Percentiles rank a stretch among this genome's conserved stretches.
These are phyloP conservation scores for Leptosphaerulina australis DNA, from an alignment of 2,329 filamentous ascomycete genomes.

Conservation along the genomic window DNA sequence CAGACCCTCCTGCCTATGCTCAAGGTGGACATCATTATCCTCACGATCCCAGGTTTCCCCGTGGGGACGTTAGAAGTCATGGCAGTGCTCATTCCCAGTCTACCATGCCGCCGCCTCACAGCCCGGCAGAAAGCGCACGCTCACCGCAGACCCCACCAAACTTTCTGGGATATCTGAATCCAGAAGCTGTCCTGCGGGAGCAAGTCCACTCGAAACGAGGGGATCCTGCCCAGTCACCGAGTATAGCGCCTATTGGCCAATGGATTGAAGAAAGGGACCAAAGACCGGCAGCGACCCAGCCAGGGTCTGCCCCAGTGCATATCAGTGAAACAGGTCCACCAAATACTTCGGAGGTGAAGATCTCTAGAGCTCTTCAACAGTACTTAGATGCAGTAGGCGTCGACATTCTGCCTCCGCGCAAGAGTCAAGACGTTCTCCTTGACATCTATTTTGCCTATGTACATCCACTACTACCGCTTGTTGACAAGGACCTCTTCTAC, in stretches of 20 bases:
- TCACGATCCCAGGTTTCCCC: slow-evolving; percentile 33
- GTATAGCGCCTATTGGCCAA: slow-evolving; percentile 41
- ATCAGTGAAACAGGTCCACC: slow-evolving; percentile 41
- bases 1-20: slow-evolving; percentile 36
- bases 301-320: slow-evolving; percentile 31
- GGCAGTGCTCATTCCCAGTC: slow-evolving; percentile 30
- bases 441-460: slow-evolving; percentile 55
- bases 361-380: slow-evolving; percentile 42
- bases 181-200: slow-evolving; percentile 55
- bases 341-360: slow-evolving; percentile 39
- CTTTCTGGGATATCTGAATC: slow-evolving; percentile 56
- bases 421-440: slow-evolving; percentile 48
- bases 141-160: slow-evolving; percentile 46
- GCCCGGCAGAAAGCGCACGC: slow-evolving; percentile 38
- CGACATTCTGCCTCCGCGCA: slow-evolving; percentile 43
- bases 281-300: slow-evolving; percentile 29
- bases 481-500: slow-evolving; percentile 53
- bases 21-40: slow-evolving; percentile 31
- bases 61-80: slow-evolving; percentile 33
- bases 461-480: slow-evolving; percentile 55
- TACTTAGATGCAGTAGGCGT: slow-evolving; percentile 49
- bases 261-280: slow-evolving; percentile 45
- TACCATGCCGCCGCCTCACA: slow-evolving; percentile 43
- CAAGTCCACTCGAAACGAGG: slow-evolving; percentile 47
- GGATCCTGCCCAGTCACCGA: slow-evolving; percentile 38